phyloP scores from a whole-genome alignment of 2,329 filamentous ascomycete genomes.

The Fusarium sp. region DNA sequence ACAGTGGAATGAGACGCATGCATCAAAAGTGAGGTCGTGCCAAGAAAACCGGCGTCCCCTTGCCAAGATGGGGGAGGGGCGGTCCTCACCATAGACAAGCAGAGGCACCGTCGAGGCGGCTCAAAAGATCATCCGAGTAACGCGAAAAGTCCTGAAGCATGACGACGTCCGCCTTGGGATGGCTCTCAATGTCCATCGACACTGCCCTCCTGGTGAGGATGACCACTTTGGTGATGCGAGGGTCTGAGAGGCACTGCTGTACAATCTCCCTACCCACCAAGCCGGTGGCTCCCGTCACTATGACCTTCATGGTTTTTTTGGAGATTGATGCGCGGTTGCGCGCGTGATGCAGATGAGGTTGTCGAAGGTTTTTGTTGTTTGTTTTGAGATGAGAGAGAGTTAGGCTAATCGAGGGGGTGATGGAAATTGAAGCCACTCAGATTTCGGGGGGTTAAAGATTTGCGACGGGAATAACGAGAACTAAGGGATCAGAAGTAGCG shows the following conservation, averaged over 20 bases:
- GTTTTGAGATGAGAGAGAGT: not conserved
- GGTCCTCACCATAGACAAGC: conserved; percentile 68
- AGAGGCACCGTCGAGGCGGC: conserved; percentile 58
- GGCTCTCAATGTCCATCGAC: conserved; percentile 51
- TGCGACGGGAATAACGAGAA: not conserved
- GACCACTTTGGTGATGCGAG: conserved; percentile 59
- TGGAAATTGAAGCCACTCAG: not conserved
- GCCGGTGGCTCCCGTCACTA: conserved; percentile 66
- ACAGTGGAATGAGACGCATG: not conserved
- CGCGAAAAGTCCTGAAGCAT: conserved; percentile 61
- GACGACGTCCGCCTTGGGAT: conserved; percentile 60
- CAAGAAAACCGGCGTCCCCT: not conserved
- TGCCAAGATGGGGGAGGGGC: not conserved
- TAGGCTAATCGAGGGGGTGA: not conserved
- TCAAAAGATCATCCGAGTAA: conserved; percentile 54
- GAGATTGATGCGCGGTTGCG: not conserved
- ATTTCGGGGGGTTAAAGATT: not conserved
- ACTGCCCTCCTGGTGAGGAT: conserved; percentile 60
- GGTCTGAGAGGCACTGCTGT: conserved; percentile 57
- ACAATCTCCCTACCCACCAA: conserved; percentile 63
- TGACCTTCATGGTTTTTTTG: conserved; percentile 58
- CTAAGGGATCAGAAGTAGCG: not conserved
- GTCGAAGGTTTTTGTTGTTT: not conserved
- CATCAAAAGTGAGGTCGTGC: not conserved
- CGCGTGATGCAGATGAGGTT: not conserved